Conservation (phyloP, 2,329 filamentous ascomycete species). For the Didymella segeticola region DNA sequence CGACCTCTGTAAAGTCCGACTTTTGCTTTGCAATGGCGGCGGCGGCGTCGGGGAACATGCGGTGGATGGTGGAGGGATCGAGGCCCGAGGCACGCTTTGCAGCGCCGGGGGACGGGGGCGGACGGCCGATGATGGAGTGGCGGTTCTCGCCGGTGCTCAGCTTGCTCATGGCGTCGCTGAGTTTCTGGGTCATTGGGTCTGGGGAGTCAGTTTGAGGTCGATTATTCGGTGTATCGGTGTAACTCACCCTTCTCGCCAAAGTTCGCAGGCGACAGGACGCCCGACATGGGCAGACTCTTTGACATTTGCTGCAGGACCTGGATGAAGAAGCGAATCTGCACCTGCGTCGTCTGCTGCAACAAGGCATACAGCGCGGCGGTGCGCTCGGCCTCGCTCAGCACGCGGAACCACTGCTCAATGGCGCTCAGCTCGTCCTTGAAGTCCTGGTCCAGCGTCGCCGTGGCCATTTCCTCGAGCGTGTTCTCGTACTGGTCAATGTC, state of each 20-base stretch:
- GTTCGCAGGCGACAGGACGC: slow-evolving; percentile 89
- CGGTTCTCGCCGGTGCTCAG: slow-evolving; percentile 85
- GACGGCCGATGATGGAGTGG: slow-evolving; percentile 79
- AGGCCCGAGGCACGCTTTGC: slow-evolving; percentile 91
- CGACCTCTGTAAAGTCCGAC: slow-evolving; percentile 95
- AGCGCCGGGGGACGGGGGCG: slow-evolving; percentile 73
- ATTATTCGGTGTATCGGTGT: background rate
- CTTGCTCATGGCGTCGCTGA: slow-evolving; percentile 97
- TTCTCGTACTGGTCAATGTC: slow-evolving; percentile 99
- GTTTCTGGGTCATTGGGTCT: slow-evolving; percentile 97
- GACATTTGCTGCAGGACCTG: slow-evolving; percentile 99
- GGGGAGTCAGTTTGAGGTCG: slow-evolving; percentile 8
- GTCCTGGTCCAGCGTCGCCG: slow-evolving; percentile 97
- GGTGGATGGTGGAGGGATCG: slow-evolving; percentile 91
- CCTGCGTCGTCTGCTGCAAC: slow-evolving; percentile 96
- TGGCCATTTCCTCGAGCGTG: slow-evolving; percentile 98
- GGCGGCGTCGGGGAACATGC: slow-evolving; percentile 98
- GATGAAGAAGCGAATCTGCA: slow-evolving; percentile 99
- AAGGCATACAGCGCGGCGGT: slow-evolving; percentile 95
- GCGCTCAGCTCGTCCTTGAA: slow-evolving; percentile 99
- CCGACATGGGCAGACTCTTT: slow-evolving; percentile 96
- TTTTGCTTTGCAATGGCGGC: slow-evolving; percentile 99
- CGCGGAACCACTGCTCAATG: slow-evolving; percentile 99
- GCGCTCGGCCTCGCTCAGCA: slow-evolving; percentile 93
- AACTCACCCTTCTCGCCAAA: slow-evolving; percentile 87